Base-by-base conservation (phyloP, 2,329 filamentous ascomycete species). In the Cladosporium sp. region DNA sequence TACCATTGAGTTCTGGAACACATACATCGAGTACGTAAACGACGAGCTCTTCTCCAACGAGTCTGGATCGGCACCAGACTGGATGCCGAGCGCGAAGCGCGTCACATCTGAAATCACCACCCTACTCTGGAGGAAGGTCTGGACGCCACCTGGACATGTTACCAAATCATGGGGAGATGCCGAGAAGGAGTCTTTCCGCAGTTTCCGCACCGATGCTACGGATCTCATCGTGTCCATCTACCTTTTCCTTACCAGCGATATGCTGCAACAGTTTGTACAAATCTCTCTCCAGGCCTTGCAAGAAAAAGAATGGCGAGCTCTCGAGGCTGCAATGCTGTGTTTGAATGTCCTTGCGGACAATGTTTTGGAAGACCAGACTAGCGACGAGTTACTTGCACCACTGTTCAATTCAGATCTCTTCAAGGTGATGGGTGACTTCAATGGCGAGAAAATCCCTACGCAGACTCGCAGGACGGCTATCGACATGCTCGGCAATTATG, bases 1-100 rank as follows among this genome's bases (percentile, higher is more conserved):
- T 1, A 84, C 87, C 1, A 80, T 93, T 14, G 89, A 94, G 66
- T 93, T 94, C 70, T 94, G 90, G 90, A 87, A 84, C 17, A 86
- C 84, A 1, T 91, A 87, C 69, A 84, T 89, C 5, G 89, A 92
- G 72, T 68, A 70, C 54, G 83, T 84, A 12, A 79, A 77, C 86
- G 77, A 83, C 80, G 60, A 88, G 9, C 74, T 82, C 47, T 83
- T 80, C 61, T 80, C 81, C 1, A 78, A 78, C n/a, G 77, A 80
- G 58, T 60, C 67, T 0, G 74, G 74, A 3, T 69, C 73, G 4
- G 73, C 76, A 5, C 73, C 76, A 2, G 65, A 73, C 6, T 90
- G 87, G 86, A 79, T 87, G 51, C 74, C 77, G 7, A 72, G 78
- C 7, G 85, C 87, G 1, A 79, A 85, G 51, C 73, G 77, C 7